phyloP scores from a whole-genome alignment of 2,329 filamentous ascomycete genomes.

The Passalora sequoiae region DNA sequence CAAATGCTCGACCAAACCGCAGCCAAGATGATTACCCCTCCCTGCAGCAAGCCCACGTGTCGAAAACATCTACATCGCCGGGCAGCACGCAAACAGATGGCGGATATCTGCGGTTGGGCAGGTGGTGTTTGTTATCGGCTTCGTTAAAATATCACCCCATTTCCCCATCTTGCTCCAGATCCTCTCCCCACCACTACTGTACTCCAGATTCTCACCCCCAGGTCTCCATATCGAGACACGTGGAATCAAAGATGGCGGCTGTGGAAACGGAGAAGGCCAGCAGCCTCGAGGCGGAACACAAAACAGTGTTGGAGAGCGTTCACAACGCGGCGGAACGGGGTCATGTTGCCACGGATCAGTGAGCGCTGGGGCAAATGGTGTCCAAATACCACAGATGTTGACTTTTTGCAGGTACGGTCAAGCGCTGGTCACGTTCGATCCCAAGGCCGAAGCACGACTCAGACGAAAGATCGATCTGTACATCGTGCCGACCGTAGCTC shows the following conservation, averaged over 20 bases:
- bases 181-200: too few relatives aligned
- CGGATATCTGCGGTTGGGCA: too few relatives aligned
- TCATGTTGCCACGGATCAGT: conserved; percentile 3
- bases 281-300: neutral
- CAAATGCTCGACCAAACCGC: too few relatives aligned
- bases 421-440: conserved; percentile 52
- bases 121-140: too few relatives aligned
- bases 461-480: conserved; percentile 61
- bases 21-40: too few relatives aligned
- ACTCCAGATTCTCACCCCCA: neutral
- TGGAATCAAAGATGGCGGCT: neutral
- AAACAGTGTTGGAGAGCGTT: neutral
- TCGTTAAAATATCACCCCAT: neutral
- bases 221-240: too few relatives aligned
- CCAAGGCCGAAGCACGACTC: conserved; percentile 53
- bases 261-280: neutral
- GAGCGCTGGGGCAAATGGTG: neutral
- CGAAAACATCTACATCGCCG: too few relatives aligned
- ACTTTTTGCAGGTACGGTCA: conserved; percentile 42
- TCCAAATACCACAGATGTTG: neutral
- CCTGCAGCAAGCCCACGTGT: too few relatives aligned
- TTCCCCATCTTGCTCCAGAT: neutral
- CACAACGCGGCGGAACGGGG: conserved; percentile 2
- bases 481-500: conserved; percentile 60
- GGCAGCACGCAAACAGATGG: too few relatives aligned